Evolutionary conservation across 208 protist species (phyloP).

Genomic region (Borovskyia barvae): DNA sequence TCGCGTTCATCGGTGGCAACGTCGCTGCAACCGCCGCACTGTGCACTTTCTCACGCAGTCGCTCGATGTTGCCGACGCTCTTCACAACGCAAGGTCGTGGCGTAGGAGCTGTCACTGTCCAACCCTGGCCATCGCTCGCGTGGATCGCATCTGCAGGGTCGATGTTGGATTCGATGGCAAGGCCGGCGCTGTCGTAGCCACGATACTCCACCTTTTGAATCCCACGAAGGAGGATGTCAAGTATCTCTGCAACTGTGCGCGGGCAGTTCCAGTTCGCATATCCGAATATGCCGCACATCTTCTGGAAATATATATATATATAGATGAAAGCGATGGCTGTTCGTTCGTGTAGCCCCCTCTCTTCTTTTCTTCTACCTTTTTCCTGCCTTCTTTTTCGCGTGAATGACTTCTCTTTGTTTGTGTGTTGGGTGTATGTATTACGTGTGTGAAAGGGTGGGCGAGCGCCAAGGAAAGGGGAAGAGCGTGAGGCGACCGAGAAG

Average conservation of each 20-base stretch:
- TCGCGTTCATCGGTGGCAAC: constrained; percentile 38
- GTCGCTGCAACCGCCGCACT: constrained; percentile 10
- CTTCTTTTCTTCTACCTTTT: neutral
- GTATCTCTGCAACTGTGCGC: constrained; percentile 47
- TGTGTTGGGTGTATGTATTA: no score
- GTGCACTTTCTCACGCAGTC: constrained; percentile 55
- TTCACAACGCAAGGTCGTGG: constrained; percentile 51
- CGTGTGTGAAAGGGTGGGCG: no score
- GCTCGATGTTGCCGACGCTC: constrained; percentile 79
- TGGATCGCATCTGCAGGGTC: neutral
- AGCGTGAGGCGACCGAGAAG: no score
- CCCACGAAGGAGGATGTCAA: constrained; percentile 75
- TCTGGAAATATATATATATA: neutral
- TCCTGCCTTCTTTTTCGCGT: neutral
- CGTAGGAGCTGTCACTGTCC: constrained; percentile 2
- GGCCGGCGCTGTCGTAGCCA: constrained; percentile 95
- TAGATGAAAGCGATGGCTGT: neutral
- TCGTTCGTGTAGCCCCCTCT: neutral
- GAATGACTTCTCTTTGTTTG: neutral
- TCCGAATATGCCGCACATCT: constrained; percentile 92
- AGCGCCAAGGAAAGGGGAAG: no score
- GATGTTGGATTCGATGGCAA: constrained; percentile 57
- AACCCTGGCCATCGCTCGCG: no score
- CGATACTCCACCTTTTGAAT: constrained; percentile 94
- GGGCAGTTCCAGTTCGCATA: constrained; percentile 57